phyloP scores from a whole-genome alignment of 2,329 filamentous ascomycete species.

The Podosphaera xanthii region DNA sequence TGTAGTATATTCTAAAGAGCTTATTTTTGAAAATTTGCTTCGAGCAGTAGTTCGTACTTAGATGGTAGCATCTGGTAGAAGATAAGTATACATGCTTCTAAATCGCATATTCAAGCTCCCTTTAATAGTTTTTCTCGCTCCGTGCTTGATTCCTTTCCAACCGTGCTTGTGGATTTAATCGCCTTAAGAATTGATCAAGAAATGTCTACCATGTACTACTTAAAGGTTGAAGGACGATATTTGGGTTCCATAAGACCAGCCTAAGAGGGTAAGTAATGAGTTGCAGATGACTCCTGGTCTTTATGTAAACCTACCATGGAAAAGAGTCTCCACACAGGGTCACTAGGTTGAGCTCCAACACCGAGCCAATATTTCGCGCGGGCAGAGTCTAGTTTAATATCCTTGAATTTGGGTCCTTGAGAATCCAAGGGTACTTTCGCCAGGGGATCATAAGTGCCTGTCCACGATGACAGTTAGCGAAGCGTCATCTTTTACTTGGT shows the following conservation, averaged over 20 bases:
- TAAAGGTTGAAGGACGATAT: slow-evolving; percentile 6
- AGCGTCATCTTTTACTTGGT: not conserved
- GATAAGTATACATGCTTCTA: no score
- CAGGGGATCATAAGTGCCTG: slow-evolving; percentile 43
- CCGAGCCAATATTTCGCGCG: slow-evolving; percentile 90
- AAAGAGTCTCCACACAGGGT: slow-evolving; percentile 70
- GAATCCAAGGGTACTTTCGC: slow-evolving; percentile 36
- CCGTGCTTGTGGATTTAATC: no score
- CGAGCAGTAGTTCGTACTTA: no score
- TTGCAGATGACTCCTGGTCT: not conserved
- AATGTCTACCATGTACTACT: no score
- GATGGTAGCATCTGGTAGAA: no score
- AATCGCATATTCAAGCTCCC: no score
- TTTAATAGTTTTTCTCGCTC: no score
- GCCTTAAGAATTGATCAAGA: no score
- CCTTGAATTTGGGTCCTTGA: slow-evolving; percentile 59
- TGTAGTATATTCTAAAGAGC: no score
- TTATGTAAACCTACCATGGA: slow-evolving; percentile 38
- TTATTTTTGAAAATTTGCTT: no score
- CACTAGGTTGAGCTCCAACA: slow-evolving; percentile 83
- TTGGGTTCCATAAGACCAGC: slow-evolving; percentile 16
- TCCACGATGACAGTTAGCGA: not conserved
- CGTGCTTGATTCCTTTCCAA: no score
- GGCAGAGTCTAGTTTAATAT: slow-evolving; percentile 63
- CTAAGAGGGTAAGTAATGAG: slow-evolving; percentile 4